phyloP scores from a whole-genome alignment of 768 basidiomycete species.

The Auricularia sp. region DNA sequence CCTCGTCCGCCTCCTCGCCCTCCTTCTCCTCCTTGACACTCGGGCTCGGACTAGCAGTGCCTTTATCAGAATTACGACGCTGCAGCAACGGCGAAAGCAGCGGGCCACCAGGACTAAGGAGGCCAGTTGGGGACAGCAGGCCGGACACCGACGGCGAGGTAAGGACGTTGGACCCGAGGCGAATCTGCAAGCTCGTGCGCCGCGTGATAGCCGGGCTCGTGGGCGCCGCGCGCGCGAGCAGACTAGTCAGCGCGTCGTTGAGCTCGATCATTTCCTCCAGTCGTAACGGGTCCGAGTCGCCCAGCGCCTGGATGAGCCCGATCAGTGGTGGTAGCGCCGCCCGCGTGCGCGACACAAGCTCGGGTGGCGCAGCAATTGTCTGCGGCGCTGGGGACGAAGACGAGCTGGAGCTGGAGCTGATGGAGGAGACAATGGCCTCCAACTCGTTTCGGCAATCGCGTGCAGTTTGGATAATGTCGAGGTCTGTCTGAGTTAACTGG shows the following conservation, averaged over 20 bases:
- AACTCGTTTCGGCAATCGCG: slow-evolving; percentile 6
- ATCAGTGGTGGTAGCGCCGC: slow-evolving; percentile 43
- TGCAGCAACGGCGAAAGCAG: slow-evolving; percentile 1
- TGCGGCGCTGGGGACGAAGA: slow-evolving; percentile 11
- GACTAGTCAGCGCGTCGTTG: slow-evolving; percentile 57
- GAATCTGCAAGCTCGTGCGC: slow-evolving; percentile 3
- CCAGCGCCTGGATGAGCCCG: slow-evolving; percentile 35
- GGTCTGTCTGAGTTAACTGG: neutral
- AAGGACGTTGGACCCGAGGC: neutral
- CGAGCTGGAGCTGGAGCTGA: neutral
- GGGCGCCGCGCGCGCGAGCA: slow-evolving; percentile 41
- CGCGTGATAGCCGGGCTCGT: slow-evolving; percentile 16
- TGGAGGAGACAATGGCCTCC: slow-evolving; percentile 9
- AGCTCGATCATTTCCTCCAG: slow-evolving; percentile 59
- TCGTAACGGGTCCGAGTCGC: slow-evolving; percentile 33
- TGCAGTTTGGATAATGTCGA: slow-evolving; percentile 1
- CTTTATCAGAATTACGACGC: slow-evolving; percentile 2
- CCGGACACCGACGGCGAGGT: neutral
- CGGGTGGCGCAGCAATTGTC: slow-evolving; percentile 17
- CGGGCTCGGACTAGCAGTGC: slow-evolving; percentile 2
- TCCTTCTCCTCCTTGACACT: slow-evolving; percentile 19
- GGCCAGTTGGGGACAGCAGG: neutral
- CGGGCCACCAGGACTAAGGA: slow-evolving; percentile 19
- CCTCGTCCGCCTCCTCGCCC: slow-evolving; percentile 37
- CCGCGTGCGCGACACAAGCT: slow-evolving; percentile 40